Evolutionary conservation across 1,139 yeast species (phyloP).

Genomic region (Suhomyces yuchorum): DNA sequence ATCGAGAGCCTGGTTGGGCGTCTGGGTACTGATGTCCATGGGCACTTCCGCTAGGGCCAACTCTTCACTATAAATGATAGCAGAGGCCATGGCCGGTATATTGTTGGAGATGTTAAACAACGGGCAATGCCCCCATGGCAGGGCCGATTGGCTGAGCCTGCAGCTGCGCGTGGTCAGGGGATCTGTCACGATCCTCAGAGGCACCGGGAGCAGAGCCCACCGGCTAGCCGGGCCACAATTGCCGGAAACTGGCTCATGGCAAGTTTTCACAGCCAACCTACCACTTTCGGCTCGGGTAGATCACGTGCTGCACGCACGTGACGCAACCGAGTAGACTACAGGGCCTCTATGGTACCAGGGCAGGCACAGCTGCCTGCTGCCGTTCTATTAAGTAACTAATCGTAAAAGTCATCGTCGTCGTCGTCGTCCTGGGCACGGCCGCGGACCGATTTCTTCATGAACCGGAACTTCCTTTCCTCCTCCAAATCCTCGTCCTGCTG

Average conservation of each 20-base stretch:
- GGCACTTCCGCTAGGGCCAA: not conserved
- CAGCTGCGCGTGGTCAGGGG: not conserved
- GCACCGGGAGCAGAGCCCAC: not conserved
- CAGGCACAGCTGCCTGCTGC: no score
- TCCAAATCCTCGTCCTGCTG: slow-evolving; percentile 51
- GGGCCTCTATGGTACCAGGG: no score
- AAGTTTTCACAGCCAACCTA: slow-evolving; percentile 6
- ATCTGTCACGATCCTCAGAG: not conserved
- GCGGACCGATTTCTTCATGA: slow-evolving; percentile 57
- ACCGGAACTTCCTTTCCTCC: slow-evolving; percentile 53
- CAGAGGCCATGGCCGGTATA: not conserved
- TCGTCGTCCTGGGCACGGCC: slow-evolving; percentile 31
- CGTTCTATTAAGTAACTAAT: slow-evolving; percentile 19
- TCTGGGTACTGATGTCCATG: not conserved
- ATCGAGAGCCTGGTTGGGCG: not conserved
- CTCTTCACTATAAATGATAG: not conserved
- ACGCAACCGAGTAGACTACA: slow-evolving; percentile 5
- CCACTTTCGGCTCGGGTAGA: slow-evolving; percentile 5
- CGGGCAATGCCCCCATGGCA: not conserved
- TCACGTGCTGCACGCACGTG: slow-evolving; percentile 3
- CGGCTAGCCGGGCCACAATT: not conserved
- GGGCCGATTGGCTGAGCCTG: no score
- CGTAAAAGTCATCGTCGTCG: slow-evolving; percentile 49
- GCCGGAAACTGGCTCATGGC: not conserved
- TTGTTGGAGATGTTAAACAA: not conserved